Evolutionary conservation across 192 early-diverging fungal species (phyloP).

Genomic region (Glomus cerebriforme): DNA sequence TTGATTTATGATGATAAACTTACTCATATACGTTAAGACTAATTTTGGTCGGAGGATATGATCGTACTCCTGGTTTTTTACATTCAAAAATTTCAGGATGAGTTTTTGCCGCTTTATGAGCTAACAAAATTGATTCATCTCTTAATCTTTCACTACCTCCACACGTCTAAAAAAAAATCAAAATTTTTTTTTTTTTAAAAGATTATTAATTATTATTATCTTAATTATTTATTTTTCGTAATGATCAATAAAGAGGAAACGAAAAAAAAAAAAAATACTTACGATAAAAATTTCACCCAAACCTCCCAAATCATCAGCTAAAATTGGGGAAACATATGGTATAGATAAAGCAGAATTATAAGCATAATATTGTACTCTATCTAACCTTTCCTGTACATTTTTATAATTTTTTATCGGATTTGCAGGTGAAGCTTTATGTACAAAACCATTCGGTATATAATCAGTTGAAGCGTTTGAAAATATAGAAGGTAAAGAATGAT

Average conservation of each 20-base stretch:
- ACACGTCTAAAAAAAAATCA: conserved; percentile 34
- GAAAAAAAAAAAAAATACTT: conserved; percentile 25
- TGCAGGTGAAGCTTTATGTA: conserved; percentile 40
- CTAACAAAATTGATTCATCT: conserved; percentile 46
- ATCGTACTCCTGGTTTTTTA: not conserved
- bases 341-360: conserved; percentile 41
- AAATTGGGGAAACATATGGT: conserved; percentile 49
- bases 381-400: not conserved
- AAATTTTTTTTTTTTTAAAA: too few species aligned
- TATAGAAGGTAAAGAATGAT: conserved; percentile 54
- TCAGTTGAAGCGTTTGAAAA: conserved; percentile 40
- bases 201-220: conserved; percentile 3
- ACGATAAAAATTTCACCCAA: conserved; percentile 49
- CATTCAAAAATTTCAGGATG: conserved; percentile 7
- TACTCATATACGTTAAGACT: conserved; percentile 36
- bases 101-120: conserved; percentile 35
- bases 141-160: conserved; percentile 48
- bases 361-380: conserved; percentile 40
- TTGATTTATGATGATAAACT: not conserved
- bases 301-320: conserved; percentile 40
- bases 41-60: conserved; percentile 27
- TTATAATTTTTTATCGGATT: conserved; percentile 23
- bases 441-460: conserved; percentile 54
- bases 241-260: not conserved
- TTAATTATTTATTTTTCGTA: not conserved